Conservation (phyloP, 345 rosid genomes). For the Melaleuca alternifolia region DNA sequence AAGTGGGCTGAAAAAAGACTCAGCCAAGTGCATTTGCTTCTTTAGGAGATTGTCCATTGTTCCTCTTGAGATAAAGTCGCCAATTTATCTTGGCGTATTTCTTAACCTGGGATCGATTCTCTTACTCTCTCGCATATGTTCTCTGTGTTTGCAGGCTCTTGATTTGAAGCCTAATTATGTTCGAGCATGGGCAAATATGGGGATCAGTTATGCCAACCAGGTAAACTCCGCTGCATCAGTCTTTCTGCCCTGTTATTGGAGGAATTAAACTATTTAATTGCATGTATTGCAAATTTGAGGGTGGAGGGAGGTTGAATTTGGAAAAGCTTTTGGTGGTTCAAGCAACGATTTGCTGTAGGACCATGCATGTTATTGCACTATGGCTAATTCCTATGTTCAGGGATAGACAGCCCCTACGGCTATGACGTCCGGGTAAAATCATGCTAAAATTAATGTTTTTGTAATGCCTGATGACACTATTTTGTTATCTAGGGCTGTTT, state of each 20-base stretch:
- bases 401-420: neutral
- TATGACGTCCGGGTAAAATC: neutral
- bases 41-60: neutral
- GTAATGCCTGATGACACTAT: neutral
- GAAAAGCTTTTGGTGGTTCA: neutral
- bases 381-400: neutral
- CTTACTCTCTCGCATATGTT: neutral
- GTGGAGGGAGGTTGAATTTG: neutral
- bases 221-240: constrained; percentile 16
- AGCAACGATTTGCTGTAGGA: neutral
- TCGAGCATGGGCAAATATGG: constrained; percentile 99
- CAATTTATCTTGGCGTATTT: neutral
- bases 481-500: too few species aligned
- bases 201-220: constrained; percentile 99
- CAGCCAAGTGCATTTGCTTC: neutral
- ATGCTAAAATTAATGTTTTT: neutral
- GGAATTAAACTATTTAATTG: neutral
- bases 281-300: neutral
- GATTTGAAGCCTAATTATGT: constrained; percentile 99
- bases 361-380: neutral
- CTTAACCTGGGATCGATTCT: neutral
- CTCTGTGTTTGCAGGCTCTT: constrained; percentile 50
- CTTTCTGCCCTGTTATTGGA: neutral
- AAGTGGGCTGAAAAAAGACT: neutral
- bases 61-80: neutral